Conservation (phyloP, 306 rosid species). For the Cicer chorassanicum region DNA sequence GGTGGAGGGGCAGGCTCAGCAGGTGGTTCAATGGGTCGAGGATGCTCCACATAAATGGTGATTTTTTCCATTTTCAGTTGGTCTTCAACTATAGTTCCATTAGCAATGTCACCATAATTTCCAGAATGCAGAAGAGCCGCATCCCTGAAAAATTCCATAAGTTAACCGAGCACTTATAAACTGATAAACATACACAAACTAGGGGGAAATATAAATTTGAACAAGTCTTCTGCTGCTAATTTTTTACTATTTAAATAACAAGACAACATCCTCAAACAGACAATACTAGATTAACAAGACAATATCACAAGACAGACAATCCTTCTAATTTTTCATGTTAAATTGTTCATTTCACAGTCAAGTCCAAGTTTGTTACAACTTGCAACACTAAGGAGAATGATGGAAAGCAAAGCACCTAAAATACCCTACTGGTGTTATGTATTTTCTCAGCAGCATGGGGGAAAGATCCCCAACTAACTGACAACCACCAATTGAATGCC, state of each 20-base stretch:
- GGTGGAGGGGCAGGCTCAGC: constrained; percentile 97
- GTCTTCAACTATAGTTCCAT: constrained; percentile 53
- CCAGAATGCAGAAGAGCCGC: constrained; percentile 67
- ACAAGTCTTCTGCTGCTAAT: neutral
- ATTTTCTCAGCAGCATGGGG: neutral
- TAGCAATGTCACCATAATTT: constrained; percentile 58
- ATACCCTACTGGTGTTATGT: neutral
- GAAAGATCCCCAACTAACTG: constrained; percentile 1
- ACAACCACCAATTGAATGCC: neutral
- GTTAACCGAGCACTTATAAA: constrained; percentile 27
- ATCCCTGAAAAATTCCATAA: constrained; percentile 63
- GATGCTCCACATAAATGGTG: constrained; percentile 86
- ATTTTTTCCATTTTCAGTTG: constrained; percentile 73
- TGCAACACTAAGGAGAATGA: neutral
- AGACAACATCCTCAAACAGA: neutral
- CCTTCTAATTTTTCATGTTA: neutral
- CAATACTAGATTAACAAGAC: constrained; percentile 4
- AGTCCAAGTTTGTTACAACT: neutral
- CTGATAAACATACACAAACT: neutral
- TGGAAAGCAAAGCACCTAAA: constrained; percentile 4
- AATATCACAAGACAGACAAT: too few species aligned
- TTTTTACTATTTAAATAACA: constrained; percentile 11
- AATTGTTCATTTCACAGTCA: constrained; percentile 12
- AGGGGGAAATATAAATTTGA: neutral
- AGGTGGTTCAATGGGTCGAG: constrained; percentile 97